Percentiles rank a stretch among this genome's conserved stretches.
phyloP scores from a whole-genome alignment of 768 basidiomycete genomes.

The Kondoa subrosea region DNA sequence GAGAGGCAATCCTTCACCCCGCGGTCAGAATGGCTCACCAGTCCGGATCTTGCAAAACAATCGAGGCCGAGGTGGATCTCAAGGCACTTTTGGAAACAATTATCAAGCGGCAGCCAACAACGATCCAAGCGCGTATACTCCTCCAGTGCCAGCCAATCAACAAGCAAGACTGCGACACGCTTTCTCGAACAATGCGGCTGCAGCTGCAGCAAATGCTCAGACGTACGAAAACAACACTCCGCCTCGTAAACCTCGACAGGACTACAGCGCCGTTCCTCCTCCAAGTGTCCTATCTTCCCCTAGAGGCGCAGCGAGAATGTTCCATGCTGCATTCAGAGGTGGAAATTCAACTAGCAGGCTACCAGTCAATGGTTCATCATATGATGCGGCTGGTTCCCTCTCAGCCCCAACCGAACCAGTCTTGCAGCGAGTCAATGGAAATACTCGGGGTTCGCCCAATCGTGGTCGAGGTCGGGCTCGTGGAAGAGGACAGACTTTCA shows the following conservation, averaged over 20 bases:
- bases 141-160: background rate
- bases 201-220: background rate
- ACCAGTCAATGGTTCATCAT: no score
- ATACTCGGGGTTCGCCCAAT: background rate
- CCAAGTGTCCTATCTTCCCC: background rate
- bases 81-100: background rate
- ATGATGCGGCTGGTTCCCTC: background rate
- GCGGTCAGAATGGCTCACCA: background rate
- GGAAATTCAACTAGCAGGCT: no score
- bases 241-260: background rate
- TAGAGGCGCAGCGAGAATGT: background rate
- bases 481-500: no score
- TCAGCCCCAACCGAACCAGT: background rate
- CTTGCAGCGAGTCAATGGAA: background rate
- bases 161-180: background rate
- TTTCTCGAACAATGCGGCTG: background rate
- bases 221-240: background rate
- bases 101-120: background rate
- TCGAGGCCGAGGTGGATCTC: background rate
- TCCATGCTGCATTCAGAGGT: background rate
- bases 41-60: background rate
- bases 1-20: background rate
- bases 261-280: conserved; percentile 4
- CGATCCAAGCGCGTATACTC: background rate
- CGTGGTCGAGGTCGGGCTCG: background rate